Conservation (phyloP, 352 stramenopile species). For the Phytophthora tentaculata region DNA sequence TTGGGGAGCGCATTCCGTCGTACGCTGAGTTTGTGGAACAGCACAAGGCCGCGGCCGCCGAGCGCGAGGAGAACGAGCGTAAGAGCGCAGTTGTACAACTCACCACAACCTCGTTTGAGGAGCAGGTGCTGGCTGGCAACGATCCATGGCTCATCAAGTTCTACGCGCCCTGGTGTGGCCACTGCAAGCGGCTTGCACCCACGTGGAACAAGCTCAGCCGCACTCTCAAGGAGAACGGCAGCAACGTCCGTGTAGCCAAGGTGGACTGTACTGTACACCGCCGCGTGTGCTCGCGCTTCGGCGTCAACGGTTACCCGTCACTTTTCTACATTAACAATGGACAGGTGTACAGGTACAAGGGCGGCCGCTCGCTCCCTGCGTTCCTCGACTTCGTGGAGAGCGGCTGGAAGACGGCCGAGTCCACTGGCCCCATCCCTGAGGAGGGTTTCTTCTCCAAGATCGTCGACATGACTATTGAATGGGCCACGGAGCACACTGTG, state of each 20-base stretch:
- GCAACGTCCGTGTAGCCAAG: conserved; percentile 65
- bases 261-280: conserved; percentile 83
- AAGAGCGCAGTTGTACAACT: conserved; percentile 61
- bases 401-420: conserved; percentile 60
- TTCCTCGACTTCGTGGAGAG: conserved; percentile 71
- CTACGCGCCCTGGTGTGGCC: conserved; percentile 80
- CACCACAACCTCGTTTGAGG: conserved; percentile 59
- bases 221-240: conserved; percentile 65
- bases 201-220: conserved; percentile 84
- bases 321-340: conserved; percentile 81
- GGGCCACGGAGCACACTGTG: conserved; percentile 75
- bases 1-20: conserved; percentile 61
- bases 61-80: conserved; percentile 62
- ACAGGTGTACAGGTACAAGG: conserved; percentile 82
- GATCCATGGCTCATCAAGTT: conserved; percentile 85
- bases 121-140: conserved; percentile 64
- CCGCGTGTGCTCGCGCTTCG: conserved; percentile 84
- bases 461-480: conserved; percentile 68
- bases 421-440: conserved; percentile 62
- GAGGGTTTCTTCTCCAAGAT: conserved; percentile 69
- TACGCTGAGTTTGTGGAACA: conserved; percentile 61
- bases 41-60: conserved; percentile 42
- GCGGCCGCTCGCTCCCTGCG: conserved; percentile 66
- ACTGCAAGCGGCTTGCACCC: conserved; percentile 77
- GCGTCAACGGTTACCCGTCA: conserved; percentile 79